Base-by-base conservation (phyloP, 768 basidiomycete species). In the Leucocoprinus leucothites region DNA sequence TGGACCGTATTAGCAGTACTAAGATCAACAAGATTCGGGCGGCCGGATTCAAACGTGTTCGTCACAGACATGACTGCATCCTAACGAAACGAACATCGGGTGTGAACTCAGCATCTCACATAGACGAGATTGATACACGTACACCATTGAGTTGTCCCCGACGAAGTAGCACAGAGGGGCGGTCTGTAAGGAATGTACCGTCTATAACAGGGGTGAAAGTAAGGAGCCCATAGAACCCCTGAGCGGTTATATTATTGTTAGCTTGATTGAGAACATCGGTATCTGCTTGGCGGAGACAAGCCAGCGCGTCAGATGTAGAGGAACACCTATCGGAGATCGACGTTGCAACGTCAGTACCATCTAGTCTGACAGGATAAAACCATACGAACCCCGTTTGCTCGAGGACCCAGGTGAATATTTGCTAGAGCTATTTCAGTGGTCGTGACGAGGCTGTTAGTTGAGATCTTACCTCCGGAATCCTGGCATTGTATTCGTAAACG, bases 71-170 rank as follows among this genome's bases (percentile, higher is more conserved):
- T 64, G 6, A 74, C 2, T 14, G 8, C 13, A 3, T 48, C 25
- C 46, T 48, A 19, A 16, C 9, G 19, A 18, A 8, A 11, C 4
- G 19, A 9, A 28, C 13, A 11, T 48, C 5, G n/a, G 16, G n/a
- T 6, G 16, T 31, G 46, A 7, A 14, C n/a, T n/a, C n/a, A n/a
- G n/a, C 7, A 31, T 28, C 9, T 8, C 28, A 19, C 3, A 31
- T 4, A 18, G 28, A 31, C 46, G 46, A 26, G 8, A 31, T n/a
- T n/a, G 18, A 11, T 14, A 2, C 16, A 57, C 73, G 14, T 42
- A 80, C 78, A n/a, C 73, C 74, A 48, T 80, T 80, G 43, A 76
- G 53, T 55, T 65, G 69, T 13, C 74, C 68, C 34, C 67, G 64
- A 8, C 60, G 57, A 26, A 81, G 56, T 6, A 74, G 66, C 45